Conservation (phyloP, 441 rosid species). For the Capsella rubella region DNA sequence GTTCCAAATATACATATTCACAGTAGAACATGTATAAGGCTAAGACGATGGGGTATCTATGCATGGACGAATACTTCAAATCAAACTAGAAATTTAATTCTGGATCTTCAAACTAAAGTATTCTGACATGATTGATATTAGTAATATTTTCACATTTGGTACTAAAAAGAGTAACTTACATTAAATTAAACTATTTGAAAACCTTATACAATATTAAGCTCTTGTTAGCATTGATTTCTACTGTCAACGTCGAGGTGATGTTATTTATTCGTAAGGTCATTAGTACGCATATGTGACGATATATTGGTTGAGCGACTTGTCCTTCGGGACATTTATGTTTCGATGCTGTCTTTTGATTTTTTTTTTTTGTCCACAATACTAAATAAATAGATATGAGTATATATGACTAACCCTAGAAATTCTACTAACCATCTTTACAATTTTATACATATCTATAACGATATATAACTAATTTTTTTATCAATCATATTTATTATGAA, state of each 20-base stretch:
- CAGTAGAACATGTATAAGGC: not conserved
- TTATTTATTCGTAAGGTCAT: slow-evolving; percentile 15
- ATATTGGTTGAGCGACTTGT: slow-evolving; percentile 21
- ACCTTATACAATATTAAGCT: not conserved
- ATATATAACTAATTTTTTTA: too few species aligned
- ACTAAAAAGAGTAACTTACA: slow-evolving; percentile 12
- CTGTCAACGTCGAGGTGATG: slow-evolving; percentile 26
- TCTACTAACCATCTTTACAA: not conserved
- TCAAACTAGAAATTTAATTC: not conserved
- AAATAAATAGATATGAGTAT: not conserved
- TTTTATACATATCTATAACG: too few species aligned
- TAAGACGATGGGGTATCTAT: not conserved
- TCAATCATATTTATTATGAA: too few species aligned
- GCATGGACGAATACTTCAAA: not conserved
- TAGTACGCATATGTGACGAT: not conserved
- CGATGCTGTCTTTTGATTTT: not conserved
- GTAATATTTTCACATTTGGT: slow-evolving; percentile 16
- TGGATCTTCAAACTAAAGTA: not conserved
- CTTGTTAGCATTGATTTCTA: slow-evolving; percentile 23
- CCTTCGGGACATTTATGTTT: not conserved
- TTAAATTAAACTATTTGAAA: not conserved
- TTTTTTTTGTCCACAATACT: not conserved
- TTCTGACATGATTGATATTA: slow-evolving; percentile 9
- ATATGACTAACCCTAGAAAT: too few species aligned
- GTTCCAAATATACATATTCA: not conserved